Evolutionary conservation across 1,284 basidiomycete genomes (phyloP).

Genomic region (Ganoderma meredithae): DNA sequence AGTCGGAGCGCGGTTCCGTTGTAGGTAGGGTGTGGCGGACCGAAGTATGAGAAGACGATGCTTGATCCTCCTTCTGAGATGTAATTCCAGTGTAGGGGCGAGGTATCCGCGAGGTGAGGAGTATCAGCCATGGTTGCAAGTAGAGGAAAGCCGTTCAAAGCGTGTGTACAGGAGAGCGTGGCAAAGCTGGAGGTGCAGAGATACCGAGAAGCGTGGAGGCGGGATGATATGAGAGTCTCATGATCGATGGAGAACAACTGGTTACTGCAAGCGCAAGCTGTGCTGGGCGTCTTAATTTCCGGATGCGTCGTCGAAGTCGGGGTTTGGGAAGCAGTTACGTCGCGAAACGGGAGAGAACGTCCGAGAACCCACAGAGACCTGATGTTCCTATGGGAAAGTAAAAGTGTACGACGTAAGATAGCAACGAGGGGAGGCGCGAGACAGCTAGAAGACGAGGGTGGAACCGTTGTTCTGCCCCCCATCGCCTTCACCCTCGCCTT

Average conservation of each 20-base stretch:
- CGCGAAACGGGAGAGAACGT: neutral
- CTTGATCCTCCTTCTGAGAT: conserved; percentile 91
- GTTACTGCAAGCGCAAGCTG: conserved; percentile 16
- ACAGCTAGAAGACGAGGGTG: conserved; percentile 18
- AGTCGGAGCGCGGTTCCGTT: conserved; percentile 76
- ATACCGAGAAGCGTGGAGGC: neutral
- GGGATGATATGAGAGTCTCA: neutral
- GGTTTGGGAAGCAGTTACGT: neutral
- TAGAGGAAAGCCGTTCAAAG: neutral
- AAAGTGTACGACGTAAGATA: neutral
- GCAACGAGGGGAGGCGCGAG: neutral
- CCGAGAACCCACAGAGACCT: neutral
- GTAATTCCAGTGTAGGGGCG: conserved; percentile 78
- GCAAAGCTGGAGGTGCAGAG: neutral
- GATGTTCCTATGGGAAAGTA: neutral
- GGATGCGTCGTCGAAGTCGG: neutral
- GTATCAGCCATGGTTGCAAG: conserved; percentile 2
- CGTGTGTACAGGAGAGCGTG: neutral
- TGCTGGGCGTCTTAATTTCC: conserved; percentile 14
- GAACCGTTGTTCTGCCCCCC: conserved; percentile 12
- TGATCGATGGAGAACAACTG: conserved; percentile 21
- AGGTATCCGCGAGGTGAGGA: conserved; percentile 46
- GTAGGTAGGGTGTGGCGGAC: conserved; percentile 56
- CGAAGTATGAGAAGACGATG: conserved; percentile 84
- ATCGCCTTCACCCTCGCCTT: conserved; percentile 22